Percentiles rank a stretch among this genome's conserved stretches.
Evolutionary conservation across 208 protist genomes (phyloP).

Genomic region (Borovskyia barvae): DNA sequence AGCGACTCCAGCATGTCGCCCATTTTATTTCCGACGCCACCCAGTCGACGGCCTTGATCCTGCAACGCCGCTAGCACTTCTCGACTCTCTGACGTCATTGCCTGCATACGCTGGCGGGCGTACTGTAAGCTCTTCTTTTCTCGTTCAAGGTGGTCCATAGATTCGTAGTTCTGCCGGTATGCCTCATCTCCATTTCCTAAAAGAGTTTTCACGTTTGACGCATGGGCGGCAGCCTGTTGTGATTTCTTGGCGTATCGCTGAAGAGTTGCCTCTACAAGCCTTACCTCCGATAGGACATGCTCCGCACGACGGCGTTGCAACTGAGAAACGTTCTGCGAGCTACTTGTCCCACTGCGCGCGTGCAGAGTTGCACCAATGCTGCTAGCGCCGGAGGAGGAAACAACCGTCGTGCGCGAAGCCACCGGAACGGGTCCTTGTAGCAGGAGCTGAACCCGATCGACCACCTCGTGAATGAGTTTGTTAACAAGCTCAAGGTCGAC

Average conservation of each 20-base stretch:
- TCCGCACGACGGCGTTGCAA: conserved; percentile 60
- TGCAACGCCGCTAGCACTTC: conserved; percentile 65
- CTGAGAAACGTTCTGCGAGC: conserved; percentile 31
- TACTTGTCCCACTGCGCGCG: conserved; percentile 7
- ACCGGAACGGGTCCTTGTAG: conserved; percentile 24
- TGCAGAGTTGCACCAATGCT: conserved; percentile 5
- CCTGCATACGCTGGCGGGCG: conserved; percentile 54
- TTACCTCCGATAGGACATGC: conserved; percentile 63
- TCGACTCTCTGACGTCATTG: conserved; percentile 65
- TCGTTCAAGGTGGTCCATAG: conserved; percentile 47
- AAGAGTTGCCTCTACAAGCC: conserved; percentile 47
- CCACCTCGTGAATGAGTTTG: conserved; percentile 12
- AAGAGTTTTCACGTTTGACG: conserved; percentile 44
- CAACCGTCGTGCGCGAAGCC: conserved; percentile 10
- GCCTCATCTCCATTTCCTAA: conserved; percentile 32
- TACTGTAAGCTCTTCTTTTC: conserved; percentile 73
- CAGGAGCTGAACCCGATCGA: conserved; percentile 28
- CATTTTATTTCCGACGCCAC: conserved; percentile 53
- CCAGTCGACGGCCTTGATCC: conserved; percentile 58
- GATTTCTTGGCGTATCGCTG: conserved; percentile 35
- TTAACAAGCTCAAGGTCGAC: conserved; percentile 25
- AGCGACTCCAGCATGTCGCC: conserved; percentile 71
- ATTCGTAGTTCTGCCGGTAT: conserved; percentile 36
- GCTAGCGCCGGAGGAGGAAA: background rate
- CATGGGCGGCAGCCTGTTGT: conserved; percentile 33